These are phyloP conservation scores for Incumbomyces delicatus DNA, from an alignment of 2,329 filamentous ascomycete species.

Conservation along the genomic window DNA sequence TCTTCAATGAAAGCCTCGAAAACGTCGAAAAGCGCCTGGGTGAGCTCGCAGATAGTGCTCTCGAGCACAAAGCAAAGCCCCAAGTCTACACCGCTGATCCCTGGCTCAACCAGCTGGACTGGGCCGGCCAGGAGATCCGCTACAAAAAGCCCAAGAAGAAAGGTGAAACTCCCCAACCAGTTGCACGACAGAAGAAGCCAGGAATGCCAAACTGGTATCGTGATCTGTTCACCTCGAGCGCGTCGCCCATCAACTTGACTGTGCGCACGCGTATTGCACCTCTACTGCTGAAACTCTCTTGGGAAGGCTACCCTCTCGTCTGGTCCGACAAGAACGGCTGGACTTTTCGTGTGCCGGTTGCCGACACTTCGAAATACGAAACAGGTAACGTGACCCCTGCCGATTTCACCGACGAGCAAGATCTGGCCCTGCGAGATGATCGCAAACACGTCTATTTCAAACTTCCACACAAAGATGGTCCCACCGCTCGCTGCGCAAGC, in stretches of 20 bases:
- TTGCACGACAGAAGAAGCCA: conserved; percentile 78
- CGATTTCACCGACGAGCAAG: conserved; percentile 66
- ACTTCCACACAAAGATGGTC: conserved; percentile 91
- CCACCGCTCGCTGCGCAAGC: conserved; percentile 69
- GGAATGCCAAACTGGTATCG: conserved; percentile 97
- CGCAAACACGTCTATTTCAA: conserved; percentile 67
- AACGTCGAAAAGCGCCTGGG: conserved; percentile 69
- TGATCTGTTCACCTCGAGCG: conserved; percentile 66
- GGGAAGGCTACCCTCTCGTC: conserved; percentile 79
- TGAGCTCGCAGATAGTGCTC: conserved; percentile 63
- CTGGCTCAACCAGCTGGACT: conserved; percentile 89
- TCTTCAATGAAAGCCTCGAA: conserved; percentile 65
- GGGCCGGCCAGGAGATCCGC: conserved; percentile 83
- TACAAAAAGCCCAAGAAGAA: conserved; percentile 92
- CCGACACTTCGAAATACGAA: conserved; percentile 55
- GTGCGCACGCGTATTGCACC: conserved; percentile 84
- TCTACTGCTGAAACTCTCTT: conserved; percentile 69
- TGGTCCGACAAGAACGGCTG: conserved; percentile 93
- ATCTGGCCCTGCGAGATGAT: conserved; percentile 57
- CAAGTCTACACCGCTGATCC: conserved; percentile 68
- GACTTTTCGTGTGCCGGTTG: conserved; percentile 69
- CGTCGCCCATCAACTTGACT: conserved; percentile 60
- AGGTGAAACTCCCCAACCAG: conserved; percentile 64
- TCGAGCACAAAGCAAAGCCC: conserved; percentile 60
- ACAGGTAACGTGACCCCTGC: conserved; percentile 64